Evolutionary conservation across 345 rosid species (phyloP).

Genomic region (Dovyalis caffra): DNA sequence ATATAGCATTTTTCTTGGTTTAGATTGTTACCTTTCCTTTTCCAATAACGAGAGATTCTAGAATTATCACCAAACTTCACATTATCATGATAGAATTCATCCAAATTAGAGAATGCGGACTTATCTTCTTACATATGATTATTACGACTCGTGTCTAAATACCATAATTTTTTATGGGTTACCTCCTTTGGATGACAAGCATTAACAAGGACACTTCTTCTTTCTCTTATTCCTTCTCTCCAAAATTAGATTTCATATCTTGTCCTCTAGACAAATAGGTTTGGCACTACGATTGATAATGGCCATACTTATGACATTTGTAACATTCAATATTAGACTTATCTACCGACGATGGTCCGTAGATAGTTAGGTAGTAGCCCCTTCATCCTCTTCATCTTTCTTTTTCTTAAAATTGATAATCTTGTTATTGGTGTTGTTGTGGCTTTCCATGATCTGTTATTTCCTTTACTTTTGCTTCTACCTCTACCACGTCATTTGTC

Average conservation of each 20-base stretch:
- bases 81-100: not conserved
- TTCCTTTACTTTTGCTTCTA: not conserved
- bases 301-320: not conserved
- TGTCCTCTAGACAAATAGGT: not conserved
- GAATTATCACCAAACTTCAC: conserved; percentile 9
- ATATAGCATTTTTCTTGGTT: not conserved
- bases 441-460: not conserved
- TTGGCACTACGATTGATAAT: not conserved
- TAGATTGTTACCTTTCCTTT: not conserved
- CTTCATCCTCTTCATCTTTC: too few relatives aligned
- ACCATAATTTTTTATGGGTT: not conserved
- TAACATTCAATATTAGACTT: not conserved
- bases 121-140: conserved; percentile 17
- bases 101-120: not conserved
- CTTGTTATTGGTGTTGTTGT: too few relatives aligned
- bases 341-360: too few relatives aligned
- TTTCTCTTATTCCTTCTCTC: not conserved
- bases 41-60: not conserved
- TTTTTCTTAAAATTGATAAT: too few relatives aligned
- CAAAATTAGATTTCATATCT: not conserved
- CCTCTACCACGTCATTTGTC: not conserved
- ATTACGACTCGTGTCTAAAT: conserved; percentile 2
- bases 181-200: not conserved
- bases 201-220: not conserved
- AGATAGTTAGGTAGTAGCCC: too few relatives aligned